These are phyloP conservation scores for Trapa bicornis DNA, from an alignment of 345 rosid genomes.

Conservation along the genomic window DNA sequence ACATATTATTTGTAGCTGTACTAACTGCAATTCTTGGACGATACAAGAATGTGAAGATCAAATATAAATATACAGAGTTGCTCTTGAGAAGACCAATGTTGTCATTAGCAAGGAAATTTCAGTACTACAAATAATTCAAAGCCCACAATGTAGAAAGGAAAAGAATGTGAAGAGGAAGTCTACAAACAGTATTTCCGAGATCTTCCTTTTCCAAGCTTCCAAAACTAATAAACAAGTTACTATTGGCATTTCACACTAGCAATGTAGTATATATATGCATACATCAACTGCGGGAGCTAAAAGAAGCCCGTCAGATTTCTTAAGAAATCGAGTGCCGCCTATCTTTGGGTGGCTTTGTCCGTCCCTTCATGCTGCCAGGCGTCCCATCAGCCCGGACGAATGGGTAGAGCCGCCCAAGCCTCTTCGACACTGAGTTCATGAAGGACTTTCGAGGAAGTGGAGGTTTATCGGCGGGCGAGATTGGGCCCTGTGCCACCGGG, in stretches of 20 bases:
- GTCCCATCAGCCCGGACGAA: conserved; percentile 28
- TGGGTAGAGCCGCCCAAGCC: conserved; percentile 67
- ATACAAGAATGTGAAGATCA: too few species aligned
- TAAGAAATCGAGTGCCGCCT: conserved; percentile 83
- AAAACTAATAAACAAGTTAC: background rate
- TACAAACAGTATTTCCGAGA: background rate
- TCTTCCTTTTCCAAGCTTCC: background rate
- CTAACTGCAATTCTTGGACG: too few species aligned
- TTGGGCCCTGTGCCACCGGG: conserved; percentile 12
- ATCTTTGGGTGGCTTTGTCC: conserved; percentile 56
- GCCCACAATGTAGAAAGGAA: background rate
- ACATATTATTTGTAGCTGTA: too few species aligned
- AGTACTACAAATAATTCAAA: too few species aligned
- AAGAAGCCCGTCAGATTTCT: conserved; percentile 15
- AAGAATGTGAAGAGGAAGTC: background rate
- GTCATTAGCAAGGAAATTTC: too few species aligned
- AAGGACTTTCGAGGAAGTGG: conserved; percentile 70
- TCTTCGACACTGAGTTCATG: conserved; percentile 62
- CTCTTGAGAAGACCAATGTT: too few species aligned
- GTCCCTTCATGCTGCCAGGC: conserved; percentile 27
- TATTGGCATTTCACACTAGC: background rate
- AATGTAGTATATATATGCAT: background rate
- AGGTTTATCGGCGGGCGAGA: conserved; percentile 52
- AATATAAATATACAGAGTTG: too few species aligned
- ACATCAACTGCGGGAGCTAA: conserved; percentile 9